phyloP scores from a whole-genome alignment of 192 early-diverging fungal species.

The Coemansia sp. region DNA sequence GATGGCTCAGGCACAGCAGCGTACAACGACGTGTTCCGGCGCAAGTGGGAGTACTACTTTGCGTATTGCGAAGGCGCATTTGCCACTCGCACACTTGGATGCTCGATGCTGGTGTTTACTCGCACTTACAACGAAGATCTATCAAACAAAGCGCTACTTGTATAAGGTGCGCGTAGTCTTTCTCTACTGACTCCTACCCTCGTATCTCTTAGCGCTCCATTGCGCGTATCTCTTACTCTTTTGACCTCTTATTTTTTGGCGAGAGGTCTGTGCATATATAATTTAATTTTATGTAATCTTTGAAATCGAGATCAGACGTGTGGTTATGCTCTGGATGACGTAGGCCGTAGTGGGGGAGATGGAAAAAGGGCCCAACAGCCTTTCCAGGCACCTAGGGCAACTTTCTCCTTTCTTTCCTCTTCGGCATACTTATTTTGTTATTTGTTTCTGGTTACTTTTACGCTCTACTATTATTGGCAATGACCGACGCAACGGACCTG shows the following conservation, averaged over 20 bases:
- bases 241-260: background rate
- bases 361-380: background rate
- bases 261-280: background rate
- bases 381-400: background rate
- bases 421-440: background rate
- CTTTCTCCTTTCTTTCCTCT: background rate
- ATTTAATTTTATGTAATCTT: background rate
- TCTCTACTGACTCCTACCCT: no score
- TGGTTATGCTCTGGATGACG: background rate
- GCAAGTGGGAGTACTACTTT: slow-evolving; percentile 74
- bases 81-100: slow-evolving; percentile 66
- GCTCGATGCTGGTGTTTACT: slow-evolving; percentile 60
- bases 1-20: slow-evolving; percentile 6
- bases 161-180: background rate
- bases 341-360: background rate
- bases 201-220: no score
- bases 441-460: slow-evolving; percentile 6
- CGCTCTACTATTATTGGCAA: background rate
- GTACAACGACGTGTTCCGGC: slow-evolving; percentile 64
- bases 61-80: slow-evolving; percentile 73
- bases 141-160: slow-evolving; percentile 33
- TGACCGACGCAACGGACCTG: slow-evolving; percentile 30
- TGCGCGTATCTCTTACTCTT: background rate
- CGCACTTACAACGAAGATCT: slow-evolving; percentile 54
- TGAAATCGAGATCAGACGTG: background rate